A percentile compares a stretch with the other conserved stretches of the same genome.
These are phyloP conservation scores for Diaporthe citri DNA, from an alignment of 2,329 filamentous ascomycete species.

Conservation along the genomic window DNA sequence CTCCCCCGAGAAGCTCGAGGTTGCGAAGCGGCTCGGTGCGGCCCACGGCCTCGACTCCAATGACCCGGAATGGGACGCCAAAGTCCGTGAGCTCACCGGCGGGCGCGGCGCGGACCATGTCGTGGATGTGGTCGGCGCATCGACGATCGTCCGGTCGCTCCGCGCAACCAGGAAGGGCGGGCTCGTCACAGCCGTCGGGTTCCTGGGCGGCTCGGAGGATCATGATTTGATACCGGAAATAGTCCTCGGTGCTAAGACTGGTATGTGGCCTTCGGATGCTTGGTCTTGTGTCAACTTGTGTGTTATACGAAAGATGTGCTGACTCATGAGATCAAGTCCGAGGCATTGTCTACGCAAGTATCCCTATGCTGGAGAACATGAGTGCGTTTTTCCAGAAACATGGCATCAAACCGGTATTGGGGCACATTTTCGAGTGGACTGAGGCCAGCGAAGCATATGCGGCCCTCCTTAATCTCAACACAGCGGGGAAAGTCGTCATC, in stretches of 20 bases:
- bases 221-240: conserved; percentile 15
- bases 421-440: conserved; percentile 1
- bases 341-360: conserved; percentile 5
- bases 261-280: background rate
- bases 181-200: background rate
- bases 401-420: background rate
- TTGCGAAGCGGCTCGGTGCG: conserved; percentile 12
- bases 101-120: conserved; percentile 16
- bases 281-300: background rate
- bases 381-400: conserved; percentile 1
- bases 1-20: background rate
- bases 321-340: background rate
- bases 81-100: conserved; percentile 5
- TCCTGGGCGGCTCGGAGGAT: background rate
- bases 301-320: too few species aligned
- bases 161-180: conserved; percentile 5
- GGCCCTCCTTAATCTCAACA: conserved; percentile 17
- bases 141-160: conserved; percentile 12
- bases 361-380: conserved; percentile 12
- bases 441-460: conserved; percentile 9
- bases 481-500: conserved; percentile 5
- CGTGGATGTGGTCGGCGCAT: conserved; percentile 7
- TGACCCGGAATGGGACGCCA: conserved; percentile 12
- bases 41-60: conserved; percentile 1
- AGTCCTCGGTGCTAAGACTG: conserved; percentile 6